Base-by-base conservation (phyloP, 768 basidiomycete species). In the Hericium erinaceus region DNA sequence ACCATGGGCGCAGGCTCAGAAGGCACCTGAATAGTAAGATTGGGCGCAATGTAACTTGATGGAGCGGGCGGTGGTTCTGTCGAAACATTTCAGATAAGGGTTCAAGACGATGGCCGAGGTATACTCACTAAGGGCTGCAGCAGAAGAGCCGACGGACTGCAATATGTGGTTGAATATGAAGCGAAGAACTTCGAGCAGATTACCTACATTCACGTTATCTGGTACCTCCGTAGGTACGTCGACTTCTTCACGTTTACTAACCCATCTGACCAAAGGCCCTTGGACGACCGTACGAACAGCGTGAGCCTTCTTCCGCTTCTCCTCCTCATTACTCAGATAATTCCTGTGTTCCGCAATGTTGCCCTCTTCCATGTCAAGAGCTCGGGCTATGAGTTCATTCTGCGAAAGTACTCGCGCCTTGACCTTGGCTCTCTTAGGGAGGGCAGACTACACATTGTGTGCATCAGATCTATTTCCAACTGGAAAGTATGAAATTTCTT, bases 281-380 rank as follows among this genome's bases (percentile, higher is more conserved):
- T 82, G 73, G 8, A 85, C 75, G 11, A 74, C 68, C n/a, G 78
- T 73, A 48, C 86, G 82, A 28, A 85, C 80, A 24, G 84, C 83
- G 12, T 75, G 72, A 24, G 80, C 84, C 37, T 81, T 81, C 65
- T 80, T 83, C 8, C 90, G 81, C 62, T 89, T 91, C 70, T 91
- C 89, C 65, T 90, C 91, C 63, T 95, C 92, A 2, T 82, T 70
- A 52, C 77, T 80, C 28, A 94, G 80, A 65, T 93, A 94, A 63
- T 92, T 81, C 39, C 80, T 76, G 61, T 94, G 89, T 50, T 90
- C 84, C 5, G 77, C 76, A 20, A 85, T 82, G 67, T 95, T 95
- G 0, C 85, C 84, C 69, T 92, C 92, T 69, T 94, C 92, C 54
- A 84, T 90, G 64, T 92, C 89, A 16, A 94, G 79, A 0, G 92